phyloP scores from a whole-genome alignment of 352 stramenopile species.

The Thalassiosira hispida region DNA sequence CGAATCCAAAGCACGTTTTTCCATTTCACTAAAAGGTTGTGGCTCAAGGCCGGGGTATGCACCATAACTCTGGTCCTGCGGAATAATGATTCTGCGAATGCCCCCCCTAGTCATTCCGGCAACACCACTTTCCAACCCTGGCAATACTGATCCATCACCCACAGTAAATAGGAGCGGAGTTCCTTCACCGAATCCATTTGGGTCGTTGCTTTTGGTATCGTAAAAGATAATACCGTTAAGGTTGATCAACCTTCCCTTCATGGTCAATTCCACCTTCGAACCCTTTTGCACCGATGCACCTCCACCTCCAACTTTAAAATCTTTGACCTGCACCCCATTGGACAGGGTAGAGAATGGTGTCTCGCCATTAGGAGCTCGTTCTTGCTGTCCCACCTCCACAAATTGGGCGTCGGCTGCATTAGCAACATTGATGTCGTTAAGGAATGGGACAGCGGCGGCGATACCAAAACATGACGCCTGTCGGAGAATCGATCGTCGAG shows the following conservation, averaged over 20 bases:
- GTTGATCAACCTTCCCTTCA: slow-evolving; percentile 77
- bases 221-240: slow-evolving; percentile 82
- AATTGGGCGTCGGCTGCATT: slow-evolving; percentile 39
- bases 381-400: slow-evolving; percentile 30
- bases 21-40: slow-evolving; percentile 62
- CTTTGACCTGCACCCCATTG: slow-evolving; percentile 78
- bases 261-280: slow-evolving; percentile 64
- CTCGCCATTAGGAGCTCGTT: slow-evolving; percentile 44
- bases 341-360: slow-evolving; percentile 62
- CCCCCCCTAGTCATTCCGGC: slow-evolving; percentile 88
- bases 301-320: slow-evolving; percentile 49
- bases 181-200: slow-evolving; percentile 70
- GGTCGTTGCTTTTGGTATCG: slow-evolving; percentile 80
- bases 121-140: slow-evolving; percentile 89
- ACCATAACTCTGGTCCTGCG: slow-evolving; percentile 68
- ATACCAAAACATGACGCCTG: not conserved
- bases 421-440: not conserved
- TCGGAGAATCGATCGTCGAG: slow-evolving; percentile 7
- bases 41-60: slow-evolving; percentile 66
- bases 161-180: slow-evolving; percentile 63
- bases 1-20: slow-evolving; percentile 73
- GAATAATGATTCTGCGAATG: slow-evolving; percentile 90
- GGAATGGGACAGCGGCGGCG: not conserved
- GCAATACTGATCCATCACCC: slow-evolving; percentile 87
- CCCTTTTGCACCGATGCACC: slow-evolving; percentile 31